Evolutionary conservation across 2,329 filamentous ascomycete species (phyloP), one percentile per base, ranked within the genome.

Genomic region (Aspergillus brunneoviolaceus): DNA sequence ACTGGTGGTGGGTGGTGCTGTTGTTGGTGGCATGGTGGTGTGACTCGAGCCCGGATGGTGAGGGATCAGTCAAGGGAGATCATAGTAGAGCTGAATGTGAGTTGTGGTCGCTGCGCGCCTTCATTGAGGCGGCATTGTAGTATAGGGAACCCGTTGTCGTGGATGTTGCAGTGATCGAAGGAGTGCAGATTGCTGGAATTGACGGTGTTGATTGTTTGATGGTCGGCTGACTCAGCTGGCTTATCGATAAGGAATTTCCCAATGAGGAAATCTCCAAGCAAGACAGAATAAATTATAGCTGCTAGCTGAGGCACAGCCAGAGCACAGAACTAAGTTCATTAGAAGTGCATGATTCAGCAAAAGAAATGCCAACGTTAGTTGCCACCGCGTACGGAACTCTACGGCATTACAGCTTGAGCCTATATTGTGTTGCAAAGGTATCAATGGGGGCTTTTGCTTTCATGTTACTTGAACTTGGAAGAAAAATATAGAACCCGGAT

Each of bases 11-110:
- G 23, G 14, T 50, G 49, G 31, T 31, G 49, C 9, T 50, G 49
- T 7, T 50, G 23, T 29, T 31, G 49, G 23, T 50, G 49, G 25
- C 29, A 31, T n/a, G 39, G 53, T 49, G 16, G 25, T 53, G 7
- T 67, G 67, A 23, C 67, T 65, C 23, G 69, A 12, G 33, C 33
- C 14, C 14, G 51, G 71, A 73, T 75, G 45, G 53, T 69, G 57
- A 25, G 25, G 60, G 39, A 49, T 51, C 19, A 33, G 2, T 25
- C 6, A 3, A n/a, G n/a, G 49, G 19, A 19, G 23, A 27, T 47
- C 53, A 55, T 33, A 33, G 25, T 31, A 53, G 53, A 31, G 16
- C 3, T 5, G 2, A 25, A 29, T 29, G 19, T 9, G 11, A 12
- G 2, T 12, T 12, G 19, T n/a, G 49, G 4, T 50, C 16, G 21